Conservation (phyloP, 2,329 filamentous ascomycete genomes). For the Apiospora sp. region DNA sequence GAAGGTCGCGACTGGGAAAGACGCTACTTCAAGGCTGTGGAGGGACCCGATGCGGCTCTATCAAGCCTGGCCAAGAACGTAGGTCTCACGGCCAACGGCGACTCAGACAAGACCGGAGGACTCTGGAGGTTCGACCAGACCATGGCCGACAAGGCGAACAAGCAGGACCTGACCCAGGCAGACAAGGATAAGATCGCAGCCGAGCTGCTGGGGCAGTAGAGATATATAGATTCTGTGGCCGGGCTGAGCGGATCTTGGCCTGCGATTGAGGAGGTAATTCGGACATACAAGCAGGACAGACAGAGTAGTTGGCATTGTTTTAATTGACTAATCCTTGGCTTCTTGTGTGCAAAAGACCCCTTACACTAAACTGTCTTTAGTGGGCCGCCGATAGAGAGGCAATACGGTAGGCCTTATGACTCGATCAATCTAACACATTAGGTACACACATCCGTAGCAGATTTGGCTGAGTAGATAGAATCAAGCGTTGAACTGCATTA, state of each 20-base stretch:
- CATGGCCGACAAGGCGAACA: constrained; percentile 53
- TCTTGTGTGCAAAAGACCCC: neutral
- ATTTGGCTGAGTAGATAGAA: too few species aligned
- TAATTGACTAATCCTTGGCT: constrained; percentile 1
- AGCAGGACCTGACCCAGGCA: constrained; percentile 43
- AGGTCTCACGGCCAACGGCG: constrained; percentile 59
- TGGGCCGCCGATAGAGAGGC: neutral
- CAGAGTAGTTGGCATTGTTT: constrained; percentile 11
- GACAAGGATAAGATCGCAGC: constrained; percentile 48
- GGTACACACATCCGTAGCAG: too few species aligned
- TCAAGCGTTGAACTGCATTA: too few species aligned
- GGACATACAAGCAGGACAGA: neutral
- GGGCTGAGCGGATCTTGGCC: neutral
- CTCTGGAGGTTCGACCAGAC: constrained; percentile 63
- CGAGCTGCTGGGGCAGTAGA: constrained; percentile 42
- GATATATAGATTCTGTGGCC: neutral
- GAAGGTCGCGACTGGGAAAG: constrained; percentile 82
- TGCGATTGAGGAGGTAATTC: neutral
- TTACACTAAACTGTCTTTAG: neutral
- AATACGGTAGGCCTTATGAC: neutral
- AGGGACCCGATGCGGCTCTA: constrained; percentile 53
- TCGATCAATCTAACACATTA: neutral
- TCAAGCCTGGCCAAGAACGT: constrained; percentile 53
- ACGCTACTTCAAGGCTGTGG: constrained; percentile 75
- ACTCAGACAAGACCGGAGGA: constrained; percentile 67